These are phyloP conservation scores for Phycomyces nitens DNA, from an alignment of 192 early-diverging fungal species.

Conservation along the genomic window DNA sequence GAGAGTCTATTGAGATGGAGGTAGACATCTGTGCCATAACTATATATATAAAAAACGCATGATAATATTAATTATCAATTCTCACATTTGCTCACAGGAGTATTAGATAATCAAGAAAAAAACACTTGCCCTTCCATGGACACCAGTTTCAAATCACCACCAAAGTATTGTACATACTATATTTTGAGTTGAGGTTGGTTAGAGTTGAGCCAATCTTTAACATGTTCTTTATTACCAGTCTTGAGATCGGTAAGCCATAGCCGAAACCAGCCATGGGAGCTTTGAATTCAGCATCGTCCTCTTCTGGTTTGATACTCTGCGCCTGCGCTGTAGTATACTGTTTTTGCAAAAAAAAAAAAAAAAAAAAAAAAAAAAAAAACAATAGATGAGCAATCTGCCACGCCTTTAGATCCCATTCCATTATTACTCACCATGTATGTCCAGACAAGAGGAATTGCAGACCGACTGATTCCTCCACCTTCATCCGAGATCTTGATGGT, in stretches of 20 bases:
- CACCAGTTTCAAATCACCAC: constrained; percentile 89
- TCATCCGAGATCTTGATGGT: constrained; percentile 96
- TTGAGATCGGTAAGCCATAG: constrained; percentile 88
- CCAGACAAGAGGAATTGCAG: constrained; percentile 88
- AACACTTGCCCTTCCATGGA: constrained; percentile 83
- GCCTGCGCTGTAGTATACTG: constrained; percentile 72
- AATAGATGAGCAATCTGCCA: too few species aligned
- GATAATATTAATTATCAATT: too few species aligned
- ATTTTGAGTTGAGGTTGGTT: too few species aligned
- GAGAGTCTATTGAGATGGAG: constrained; percentile 88
- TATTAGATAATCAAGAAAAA: too few species aligned
- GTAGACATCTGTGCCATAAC: constrained; percentile 92
- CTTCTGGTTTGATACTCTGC: constrained; percentile 66
- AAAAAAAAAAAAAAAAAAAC: too few species aligned
- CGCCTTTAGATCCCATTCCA: constrained; percentile 11
- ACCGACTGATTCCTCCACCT: constrained; percentile 89
- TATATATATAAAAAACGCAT: constrained; percentile 3
- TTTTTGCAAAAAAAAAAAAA: too few species aligned
- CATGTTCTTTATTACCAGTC: too few species aligned
- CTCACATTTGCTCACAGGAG: too few species aligned
- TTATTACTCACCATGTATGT: constrained; percentile 72
- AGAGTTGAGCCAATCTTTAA: too few species aligned
- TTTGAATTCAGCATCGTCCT: constrained; percentile 72
- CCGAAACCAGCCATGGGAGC: constrained; percentile 87
- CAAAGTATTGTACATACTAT: constrained; percentile 94